Base-by-base conservation (phyloP, 23 red algal species). In the Pyropia haitanensis region DNA sequence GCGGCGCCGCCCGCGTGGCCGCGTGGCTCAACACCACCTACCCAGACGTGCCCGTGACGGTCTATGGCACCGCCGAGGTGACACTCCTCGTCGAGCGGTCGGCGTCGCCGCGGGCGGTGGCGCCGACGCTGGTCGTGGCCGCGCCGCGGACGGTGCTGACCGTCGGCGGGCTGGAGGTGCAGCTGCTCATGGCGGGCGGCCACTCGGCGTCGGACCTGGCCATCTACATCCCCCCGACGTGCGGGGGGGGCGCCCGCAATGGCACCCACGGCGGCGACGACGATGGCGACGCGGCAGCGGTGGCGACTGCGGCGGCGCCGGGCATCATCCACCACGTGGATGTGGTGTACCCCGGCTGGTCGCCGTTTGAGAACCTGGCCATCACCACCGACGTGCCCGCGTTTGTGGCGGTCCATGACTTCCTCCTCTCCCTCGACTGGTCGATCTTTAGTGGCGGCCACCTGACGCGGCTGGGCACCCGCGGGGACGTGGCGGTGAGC, bases 311-410 rank as follows among this genome's bases (percentile, higher is more conserved):
- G 5, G 57, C 9, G 29, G 29, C 29, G 57, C 57, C 57, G 57
- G 57, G 57, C 57, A 56, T 81, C 16, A 1, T 72, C 34, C 52
- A 58, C 46, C 58, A 27, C 57, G 64, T 81, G 31, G 77, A 81
- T 23, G 25, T 58, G 2, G 65, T 72, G 2, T 67, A n/a, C n/a
- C 77, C 77, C 19, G 49, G 49, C 25, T 81, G 23, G 19, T 51
- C 64, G 2, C 77, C 77, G 3, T 24, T 58, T 19, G 60, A n/a
- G 14, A 53, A 51, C 54, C 63, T 81, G 23, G 65, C 53, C 54
- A 27, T 60, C 18, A 72, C 67, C 27, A 65, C 31, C 21, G 51
- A 81, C 25, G 18, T 81, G 0, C 0, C 26, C 5, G 21, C 18
- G 5, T 81, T 65, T 22, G 32, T 81, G 10, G 3, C 2, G 0